These are phyloP conservation scores for Erythrophleum fordii DNA, from an alignment of 306 rosid genomes.

Conservation along the genomic window DNA sequence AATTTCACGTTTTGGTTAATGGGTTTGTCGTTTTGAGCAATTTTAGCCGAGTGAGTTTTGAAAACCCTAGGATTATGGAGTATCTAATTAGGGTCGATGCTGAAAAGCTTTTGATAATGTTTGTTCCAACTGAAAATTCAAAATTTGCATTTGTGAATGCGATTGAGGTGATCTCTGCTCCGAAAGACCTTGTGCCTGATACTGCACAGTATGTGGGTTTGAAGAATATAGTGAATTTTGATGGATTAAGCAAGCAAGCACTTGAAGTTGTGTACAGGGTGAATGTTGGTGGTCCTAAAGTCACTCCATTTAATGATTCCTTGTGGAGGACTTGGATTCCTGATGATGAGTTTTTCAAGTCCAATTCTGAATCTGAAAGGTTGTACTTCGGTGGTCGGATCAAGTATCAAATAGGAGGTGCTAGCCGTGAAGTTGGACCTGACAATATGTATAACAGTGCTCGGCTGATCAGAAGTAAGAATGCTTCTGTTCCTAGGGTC, in stretches of 20 bases:
- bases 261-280: slow-evolving; percentile 76
- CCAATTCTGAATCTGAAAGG: slow-evolving; percentile 56
- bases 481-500: slow-evolving; percentile 58
- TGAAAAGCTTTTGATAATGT: slow-evolving; percentile 57
- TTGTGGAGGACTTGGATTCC: slow-evolving; percentile 94
- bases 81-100: slow-evolving; percentile 61
- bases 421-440: slow-evolving; percentile 90
- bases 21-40: slow-evolving; percentile 58
- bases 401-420: slow-evolving; percentile 68
- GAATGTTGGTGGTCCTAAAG: slow-evolving; percentile 86
- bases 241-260: slow-evolving; percentile 63
- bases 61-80: slow-evolving; percentile 58
- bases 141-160: slow-evolving; percentile 83
- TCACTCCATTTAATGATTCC: slow-evolving; percentile 90
- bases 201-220: slow-evolving; percentile 53
- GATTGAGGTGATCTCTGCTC: slow-evolving; percentile 92
- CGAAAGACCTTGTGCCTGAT: slow-evolving; percentile 77
- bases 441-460: slow-evolving; percentile 89
- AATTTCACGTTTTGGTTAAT: slow-evolving; percentile 73
- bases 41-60: slow-evolving; percentile 28
- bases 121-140: slow-evolving; percentile 59
- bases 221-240: slow-evolving; percentile 37
- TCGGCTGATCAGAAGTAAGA: slow-evolving; percentile 65
- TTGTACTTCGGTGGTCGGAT: slow-evolving; percentile 76
- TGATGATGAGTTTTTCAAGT: slow-evolving; percentile 60